A percentile compares a stretch with the other conserved stretches of the same genome.
These are phyloP conservation scores for Lipomyces spencermartinsiae DNA, from an alignment of 805 yeast genomes.

Conservation along the genomic window DNA sequence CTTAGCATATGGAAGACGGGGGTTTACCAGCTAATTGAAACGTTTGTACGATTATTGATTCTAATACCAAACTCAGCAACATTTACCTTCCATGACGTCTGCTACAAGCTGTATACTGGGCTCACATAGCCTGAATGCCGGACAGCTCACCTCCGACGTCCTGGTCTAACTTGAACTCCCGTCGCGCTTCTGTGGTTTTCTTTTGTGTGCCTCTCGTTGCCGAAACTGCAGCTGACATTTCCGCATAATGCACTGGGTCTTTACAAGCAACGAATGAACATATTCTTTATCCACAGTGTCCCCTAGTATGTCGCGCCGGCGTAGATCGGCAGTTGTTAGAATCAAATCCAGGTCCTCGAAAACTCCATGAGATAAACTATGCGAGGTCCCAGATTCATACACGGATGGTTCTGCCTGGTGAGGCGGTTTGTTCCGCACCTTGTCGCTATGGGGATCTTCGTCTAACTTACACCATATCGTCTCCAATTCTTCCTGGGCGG, in stretches of 20 bases:
- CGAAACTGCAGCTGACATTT: constrained; percentile 1
- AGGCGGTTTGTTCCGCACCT: background rate
- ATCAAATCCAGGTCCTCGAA: constrained; percentile 16
- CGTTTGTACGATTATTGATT: background rate
- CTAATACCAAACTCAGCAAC: background rate
- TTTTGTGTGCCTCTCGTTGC: background rate
- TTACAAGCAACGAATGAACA: background rate
- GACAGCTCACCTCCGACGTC: background rate
- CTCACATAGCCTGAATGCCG: too few relatives aligned
- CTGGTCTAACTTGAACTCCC: background rate
- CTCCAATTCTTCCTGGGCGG: constrained; percentile 10
- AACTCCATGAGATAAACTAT: background rate
- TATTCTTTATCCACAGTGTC: constrained; percentile 13
- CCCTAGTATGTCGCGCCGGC: constrained; percentile 15
- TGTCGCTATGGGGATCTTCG: background rate
- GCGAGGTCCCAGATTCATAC: background rate
- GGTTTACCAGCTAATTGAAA: background rate
- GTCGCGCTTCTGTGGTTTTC: background rate
- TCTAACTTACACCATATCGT: background rate
- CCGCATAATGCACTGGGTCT: background rate
- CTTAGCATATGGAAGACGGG: background rate
- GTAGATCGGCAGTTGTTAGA: constrained; percentile 13
- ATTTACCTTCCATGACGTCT: background rate
- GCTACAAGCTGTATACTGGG: background rate
- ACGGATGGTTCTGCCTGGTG: background rate